phyloP scores from a whole-genome alignment of 768 basidiomycete species.

The Russula sp. region DNA sequence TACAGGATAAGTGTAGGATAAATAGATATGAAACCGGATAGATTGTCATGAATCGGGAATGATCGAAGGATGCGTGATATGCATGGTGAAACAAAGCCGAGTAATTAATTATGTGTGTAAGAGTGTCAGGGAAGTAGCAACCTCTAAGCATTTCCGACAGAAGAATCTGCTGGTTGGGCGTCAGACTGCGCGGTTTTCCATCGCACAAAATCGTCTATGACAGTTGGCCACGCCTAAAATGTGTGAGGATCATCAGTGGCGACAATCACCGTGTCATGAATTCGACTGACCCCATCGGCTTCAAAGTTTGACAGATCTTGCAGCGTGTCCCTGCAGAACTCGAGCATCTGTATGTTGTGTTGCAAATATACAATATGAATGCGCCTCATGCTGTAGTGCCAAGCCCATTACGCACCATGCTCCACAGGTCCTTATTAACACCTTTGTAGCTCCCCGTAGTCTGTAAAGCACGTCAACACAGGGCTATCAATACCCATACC shows the following conservation, averaged over 20 bases:
- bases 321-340: constrained; percentile 66
- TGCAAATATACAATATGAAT: neutral
- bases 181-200: constrained; percentile 52
- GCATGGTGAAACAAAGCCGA: constrained; percentile 3
- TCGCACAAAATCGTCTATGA: constrained; percentile 72
- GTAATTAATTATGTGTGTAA: constrained; percentile 1
- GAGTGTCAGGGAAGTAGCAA: constrained; percentile 1
- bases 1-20: neutral
- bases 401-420: constrained; percentile 53
- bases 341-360: constrained; percentile 53
- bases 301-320: constrained; percentile 66
- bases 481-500: neutral
- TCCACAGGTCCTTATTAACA: constrained; percentile 83
- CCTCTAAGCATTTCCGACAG: constrained; percentile 9
- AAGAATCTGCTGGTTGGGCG: constrained; percentile 1
- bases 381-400: neutral
- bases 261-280: constrained; percentile 32
- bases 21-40: constrained; percentile 7
- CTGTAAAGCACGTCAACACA: constrained; percentile 30
- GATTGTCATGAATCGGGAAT: constrained; percentile 5
- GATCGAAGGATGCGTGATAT: constrained; percentile 10
- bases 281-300: constrained; percentile 58
- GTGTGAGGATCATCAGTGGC: constrained; percentile 6
- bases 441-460: constrained; percentile 64
- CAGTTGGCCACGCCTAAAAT: constrained; percentile 73